Base-by-base conservation (phyloP, 2,329 filamentous ascomycete genomes). In the Calonectria pseudoreteaudii region DNA sequence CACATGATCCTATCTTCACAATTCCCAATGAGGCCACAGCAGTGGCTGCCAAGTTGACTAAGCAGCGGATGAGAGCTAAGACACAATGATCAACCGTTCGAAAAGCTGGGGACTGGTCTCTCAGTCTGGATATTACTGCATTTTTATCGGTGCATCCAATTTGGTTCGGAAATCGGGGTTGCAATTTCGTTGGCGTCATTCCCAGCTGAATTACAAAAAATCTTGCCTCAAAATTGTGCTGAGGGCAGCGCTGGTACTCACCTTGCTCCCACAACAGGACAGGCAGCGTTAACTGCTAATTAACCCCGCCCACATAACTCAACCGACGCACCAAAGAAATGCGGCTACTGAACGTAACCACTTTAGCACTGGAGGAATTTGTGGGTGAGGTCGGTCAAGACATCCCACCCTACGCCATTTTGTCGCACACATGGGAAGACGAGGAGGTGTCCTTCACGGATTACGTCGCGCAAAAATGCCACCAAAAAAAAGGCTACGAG, bases 321-420 rank as follows among this genome's bases (percentile, higher is more conserved):
- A 8, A 16, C 31, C 31, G 34, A 18, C 20, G 2, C n/a, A 16
- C 20, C 14, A 53, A n/a, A 66, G 16, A 52, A 41, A 66, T 66
- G 64, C 20, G 64, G n/a, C 31, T 66, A 10, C 28, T 66, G 4
- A 66, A 66, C 20, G 64, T 66, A 23, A 14, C 64, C 4, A 66
- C 64, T 6, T 41, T 66, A 9, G 64, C 64, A 20, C 64, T 67
- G 3, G 65, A 67, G 50, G 49, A 56, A 56, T 67, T 56, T 28
- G 49, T 67, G 65, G 65, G 65, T 18, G 65, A 67, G 44, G 49
- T 56, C 49, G 65, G 31, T 20, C 49, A 41, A 7, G 30, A 4
- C n/a, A 41, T 60, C 56, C 56, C 56, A 2, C 13, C 14, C 2
- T 67, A 67, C n/a, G 65, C 65, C 47, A 67, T 67, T 7, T 4